Evolutionary conservation across 2,329 filamentous ascomycete genomes (phyloP).

Genomic region (Aspergillus texensis): DNA sequence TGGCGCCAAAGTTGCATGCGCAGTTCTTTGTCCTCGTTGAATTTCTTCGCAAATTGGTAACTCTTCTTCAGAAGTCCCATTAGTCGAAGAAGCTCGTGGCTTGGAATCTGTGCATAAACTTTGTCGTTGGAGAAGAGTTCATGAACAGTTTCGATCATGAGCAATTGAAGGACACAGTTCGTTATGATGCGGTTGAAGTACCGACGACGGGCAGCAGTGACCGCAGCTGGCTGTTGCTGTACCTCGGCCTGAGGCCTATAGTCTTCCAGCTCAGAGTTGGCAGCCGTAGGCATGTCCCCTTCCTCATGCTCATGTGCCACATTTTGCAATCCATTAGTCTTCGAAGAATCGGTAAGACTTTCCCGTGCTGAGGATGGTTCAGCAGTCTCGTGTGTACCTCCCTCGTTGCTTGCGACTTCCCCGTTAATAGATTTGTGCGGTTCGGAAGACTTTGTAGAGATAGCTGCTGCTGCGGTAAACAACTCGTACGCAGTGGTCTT

Average conservation of each 20-base stretch:
- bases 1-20: constrained; percentile 93
- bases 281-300: constrained; percentile 34
- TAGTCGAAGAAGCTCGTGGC: constrained; percentile 80
- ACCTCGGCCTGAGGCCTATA: constrained; percentile 76
- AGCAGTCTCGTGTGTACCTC: constrained; percentile 26
- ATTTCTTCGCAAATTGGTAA: constrained; percentile 93
- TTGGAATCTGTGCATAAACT: constrained; percentile 92
- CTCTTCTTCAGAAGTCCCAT: constrained; percentile 95
- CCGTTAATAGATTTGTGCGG: constrained; percentile 35
- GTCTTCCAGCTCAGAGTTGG: constrained; percentile 70
- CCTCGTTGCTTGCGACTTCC: constrained; percentile 28
- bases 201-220: constrained; percentile 86
- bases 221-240: constrained; percentile 86
- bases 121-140: constrained; percentile 97
- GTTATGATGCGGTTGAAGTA: constrained; percentile 99
- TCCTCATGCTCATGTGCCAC: constrained; percentile 35
- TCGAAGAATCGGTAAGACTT: constrained; percentile 26
- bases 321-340: constrained; percentile 33
- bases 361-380: constrained; percentile 26
- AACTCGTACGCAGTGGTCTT: constrained; percentile 92
- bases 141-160: constrained; percentile 99
- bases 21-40: constrained; percentile 96
- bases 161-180: constrained; percentile 91
- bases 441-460: constrained; percentile 36
- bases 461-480: constrained; percentile 75